Base-by-base conservation (phyloP, 768 basidiomycete species). In the Auricularia sp. region DNA sequence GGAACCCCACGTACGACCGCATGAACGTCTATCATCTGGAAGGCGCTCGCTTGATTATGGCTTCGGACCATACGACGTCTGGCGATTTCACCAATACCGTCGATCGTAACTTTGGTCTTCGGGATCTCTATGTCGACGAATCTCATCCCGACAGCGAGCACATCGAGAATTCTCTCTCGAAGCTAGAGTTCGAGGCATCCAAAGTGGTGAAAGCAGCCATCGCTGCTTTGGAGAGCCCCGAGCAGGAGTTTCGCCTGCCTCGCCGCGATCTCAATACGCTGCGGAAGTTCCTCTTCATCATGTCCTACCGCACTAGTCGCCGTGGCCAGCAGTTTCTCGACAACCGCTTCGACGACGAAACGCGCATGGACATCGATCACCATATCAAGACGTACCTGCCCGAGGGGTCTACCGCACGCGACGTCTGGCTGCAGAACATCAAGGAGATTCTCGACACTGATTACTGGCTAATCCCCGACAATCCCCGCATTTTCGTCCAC, bases 261-360 rank as follows among this genome's bases (percentile, higher is more conserved):
- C 61, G 65, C 3, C 4, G 3, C 21, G n/a, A 65, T 34, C 61
- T 65, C 61, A 63, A 65, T 43, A 56, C 61, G 6, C 23, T 65
- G 11, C 42, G 65, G 2, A 65, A 65, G 56, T 65, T 65, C 62
- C 61, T 65, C 47, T 65, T 62, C 61, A 3, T 65, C 61, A 51
- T 65, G 33, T 18, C 18, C n/a, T 65, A 62, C 35, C 61, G 65
- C 2, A 2, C 29, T 8, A 62, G 36, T 3, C 21, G n/a, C 12
- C 65, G 61, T 21, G 61, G 60, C 3, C 3, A 18, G 7, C 65
- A 65, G 21, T 65, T 62, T 34, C 16, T 62, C 8, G 42, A 65
- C 3, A 61, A 53, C 34, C 16, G 35, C 21, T 65, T 65, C 42
- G 62, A 62, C 39, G 16, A 29, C 0, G 35, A 3, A 3, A 62